Conservation (phyloP, 805 yeast species). For the Nakazawaea siamensis region DNA sequence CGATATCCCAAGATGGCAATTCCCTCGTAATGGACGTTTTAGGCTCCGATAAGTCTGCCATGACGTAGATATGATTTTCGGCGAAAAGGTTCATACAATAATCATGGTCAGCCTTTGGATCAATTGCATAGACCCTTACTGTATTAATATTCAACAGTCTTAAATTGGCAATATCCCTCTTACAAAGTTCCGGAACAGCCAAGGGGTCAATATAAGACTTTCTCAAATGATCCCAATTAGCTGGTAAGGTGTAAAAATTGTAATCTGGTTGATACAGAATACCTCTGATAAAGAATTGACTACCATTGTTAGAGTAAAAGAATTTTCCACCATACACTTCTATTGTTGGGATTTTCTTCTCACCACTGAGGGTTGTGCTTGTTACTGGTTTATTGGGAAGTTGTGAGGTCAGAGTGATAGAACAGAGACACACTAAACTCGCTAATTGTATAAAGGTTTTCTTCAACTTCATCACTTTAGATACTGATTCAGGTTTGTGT, state of each 20-base stretch:
- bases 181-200: slow-evolving; percentile 23
- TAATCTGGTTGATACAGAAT: slow-evolving; percentile 29
- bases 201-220: slow-evolving; percentile 27
- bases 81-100: slow-evolving; percentile 27
- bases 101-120: slow-evolving; percentile 30
- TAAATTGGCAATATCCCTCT: slow-evolving; percentile 27
- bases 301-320: slow-evolving; percentile 22
- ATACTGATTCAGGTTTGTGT: neutral
- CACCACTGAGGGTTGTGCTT: no score
- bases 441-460: no score
- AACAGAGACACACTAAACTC: neutral
- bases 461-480: no score
- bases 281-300: slow-evolving; percentile 31
- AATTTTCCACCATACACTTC: slow-evolving; percentile 26
- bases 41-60: slow-evolving; percentile 38
- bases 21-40: slow-evolving; percentile 24
- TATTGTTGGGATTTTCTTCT: slow-evolving; percentile 15
- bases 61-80: slow-evolving; percentile 36
- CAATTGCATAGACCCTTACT: slow-evolving; percentile 31
- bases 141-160: slow-evolving; percentile 26
- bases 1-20: slow-evolving; percentile 26
- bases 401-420: neutral
- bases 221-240: slow-evolving; percentile 10
- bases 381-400: no score
- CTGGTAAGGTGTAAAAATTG: slow-evolving; percentile 17